phyloP scores from a whole-genome alignment of 257 asterid species.

The Gynochthodes officinalis region DNA sequence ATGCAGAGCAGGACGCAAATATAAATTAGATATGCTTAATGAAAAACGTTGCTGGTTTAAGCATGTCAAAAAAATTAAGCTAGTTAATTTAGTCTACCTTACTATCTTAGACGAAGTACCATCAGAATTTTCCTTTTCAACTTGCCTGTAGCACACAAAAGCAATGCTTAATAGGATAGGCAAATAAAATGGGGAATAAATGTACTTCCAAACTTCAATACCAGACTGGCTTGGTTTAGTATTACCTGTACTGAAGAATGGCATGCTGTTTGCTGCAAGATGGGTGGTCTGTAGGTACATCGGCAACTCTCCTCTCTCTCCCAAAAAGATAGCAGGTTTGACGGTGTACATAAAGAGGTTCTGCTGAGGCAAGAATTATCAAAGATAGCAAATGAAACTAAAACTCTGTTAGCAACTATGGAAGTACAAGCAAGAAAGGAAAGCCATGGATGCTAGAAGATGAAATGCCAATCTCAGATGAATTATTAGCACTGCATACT shows the following conservation, averaged over 20 bases:
- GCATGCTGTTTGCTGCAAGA: conserved; percentile 99
- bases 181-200: background rate
- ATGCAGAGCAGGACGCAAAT: conserved; percentile 14
- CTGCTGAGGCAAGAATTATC: conserved; percentile 33
- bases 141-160: conserved; percentile 55
- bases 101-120: conserved; percentile 65
- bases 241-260: conserved; percentile 89
- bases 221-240: conserved; percentile 10
- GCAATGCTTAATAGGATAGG: conserved; percentile 8
- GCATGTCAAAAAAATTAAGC: conserved; percentile 13
- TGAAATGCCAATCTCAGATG: too few relatives aligned
- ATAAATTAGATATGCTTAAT: conserved; percentile 17
- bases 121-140: conserved; percentile 84
- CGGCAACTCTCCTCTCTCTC: conserved; percentile 96
- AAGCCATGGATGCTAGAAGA: background rate
- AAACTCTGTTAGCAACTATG: background rate
- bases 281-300: conserved; percentile 96
- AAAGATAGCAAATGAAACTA: background rate
- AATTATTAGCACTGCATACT: background rate
- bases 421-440: background rate
- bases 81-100: conserved; percentile 42
- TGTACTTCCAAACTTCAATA: background rate
- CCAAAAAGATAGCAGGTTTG: conserved; percentile 96
- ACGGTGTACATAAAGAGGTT: conserved; percentile 90
- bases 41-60: conserved; percentile 9